Evolutionary conservation across 768 basidiomycete genomes (phyloP), one percentile per base, ranked within the genome.

Genomic region (Amanita rubescens): DNA sequence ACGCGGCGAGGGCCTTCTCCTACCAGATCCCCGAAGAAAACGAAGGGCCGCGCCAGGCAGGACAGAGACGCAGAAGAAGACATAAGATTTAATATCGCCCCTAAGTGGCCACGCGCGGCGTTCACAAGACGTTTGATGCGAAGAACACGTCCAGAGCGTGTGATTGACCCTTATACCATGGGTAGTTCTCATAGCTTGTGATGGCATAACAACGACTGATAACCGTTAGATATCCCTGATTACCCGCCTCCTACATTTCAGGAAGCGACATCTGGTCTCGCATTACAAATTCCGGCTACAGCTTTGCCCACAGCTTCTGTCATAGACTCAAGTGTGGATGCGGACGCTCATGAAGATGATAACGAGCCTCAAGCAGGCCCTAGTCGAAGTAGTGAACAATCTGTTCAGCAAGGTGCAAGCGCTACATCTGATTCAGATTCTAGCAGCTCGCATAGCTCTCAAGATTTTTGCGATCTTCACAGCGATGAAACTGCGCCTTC

Each of bases 241-340:
- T 85, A 85, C 61, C 85, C 84, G 6, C 88, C 88, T 11, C 87
- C 88, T 24, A 80, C 85, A 11, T 87, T 88, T 59, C 80, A 81
- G 56, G 87, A 90, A 66, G 84, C 84, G 4, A 80, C 77, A 34
- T 75, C 73, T 8, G 73, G 75, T 12, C 71, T 75, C 5, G 62
- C 77, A 2, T 47, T 68, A 51, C 75, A 64, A 55, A 69, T 65
- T 54, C 71, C 61, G 60, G 69, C 71, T 20, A 75, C 73, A 53
- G 62, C 72, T n/a, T 27, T 19, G 32, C 34, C 17, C n/a, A 27
- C 15, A n/a, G 7, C 19, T 6, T 37, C 42, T 27, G 35, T n/a
- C 25, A 14, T 14, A 20, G 24, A 14, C n/a, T n/a, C n/a, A 27
- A 12, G 10, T 11, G 43, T 10, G 30, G 25, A 32, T n/a, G 11